These are phyloP conservation scores for Breynia disticha DNA, from an alignment of 441 rosid species.

Conservation along the genomic window DNA sequence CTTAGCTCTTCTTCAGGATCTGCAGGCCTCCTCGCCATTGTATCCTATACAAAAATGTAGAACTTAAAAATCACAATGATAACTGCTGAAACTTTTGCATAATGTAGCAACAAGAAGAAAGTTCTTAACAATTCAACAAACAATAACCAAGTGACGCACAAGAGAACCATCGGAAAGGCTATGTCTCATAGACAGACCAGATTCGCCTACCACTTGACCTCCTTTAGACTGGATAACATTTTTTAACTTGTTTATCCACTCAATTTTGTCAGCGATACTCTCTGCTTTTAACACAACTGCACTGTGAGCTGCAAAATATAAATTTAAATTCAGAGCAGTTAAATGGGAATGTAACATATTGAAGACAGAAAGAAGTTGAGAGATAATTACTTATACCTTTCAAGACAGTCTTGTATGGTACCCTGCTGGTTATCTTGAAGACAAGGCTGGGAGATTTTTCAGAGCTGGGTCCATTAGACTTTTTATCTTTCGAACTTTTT, in stretches of 20 bases:
- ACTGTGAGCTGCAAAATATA: conserved; percentile 66
- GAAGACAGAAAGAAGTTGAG: neutral
- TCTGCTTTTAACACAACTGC: conserved; percentile 84
- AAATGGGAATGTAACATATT: neutral
- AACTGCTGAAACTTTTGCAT: too few relatives aligned
- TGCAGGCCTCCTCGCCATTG: conserved; percentile 83
- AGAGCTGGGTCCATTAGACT: conserved; percentile 68
- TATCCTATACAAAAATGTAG: conserved; percentile 44
- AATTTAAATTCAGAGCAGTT: neutral
- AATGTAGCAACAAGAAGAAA: too few relatives aligned
- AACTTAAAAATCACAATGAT: too few relatives aligned
- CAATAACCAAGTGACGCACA: conserved; percentile 40
- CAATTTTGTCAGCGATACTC: conserved; percentile 67
- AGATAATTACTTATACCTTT: conserved; percentile 44
- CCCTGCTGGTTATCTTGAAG: conserved; percentile 79
- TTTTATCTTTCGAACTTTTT: conserved; percentile 87
- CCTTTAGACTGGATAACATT: conserved; percentile 58
- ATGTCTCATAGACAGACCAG: conserved; percentile 57
- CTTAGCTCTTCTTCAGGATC: conserved; percentile 99
- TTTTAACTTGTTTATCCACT: conserved; percentile 78
- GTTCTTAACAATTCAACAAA: neutral
- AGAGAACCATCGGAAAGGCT: conserved; percentile 98
- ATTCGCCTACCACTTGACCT: conserved; percentile 55
- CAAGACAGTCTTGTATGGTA: conserved; percentile 87
- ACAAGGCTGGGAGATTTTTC: conserved; percentile 59